A percentile compares a stretch with the other conserved stretches of the same genome.
Evolutionary conservation across 31 red algal species (phyloP).

Genomic region (Asparagopsis taxiformis): DNA sequence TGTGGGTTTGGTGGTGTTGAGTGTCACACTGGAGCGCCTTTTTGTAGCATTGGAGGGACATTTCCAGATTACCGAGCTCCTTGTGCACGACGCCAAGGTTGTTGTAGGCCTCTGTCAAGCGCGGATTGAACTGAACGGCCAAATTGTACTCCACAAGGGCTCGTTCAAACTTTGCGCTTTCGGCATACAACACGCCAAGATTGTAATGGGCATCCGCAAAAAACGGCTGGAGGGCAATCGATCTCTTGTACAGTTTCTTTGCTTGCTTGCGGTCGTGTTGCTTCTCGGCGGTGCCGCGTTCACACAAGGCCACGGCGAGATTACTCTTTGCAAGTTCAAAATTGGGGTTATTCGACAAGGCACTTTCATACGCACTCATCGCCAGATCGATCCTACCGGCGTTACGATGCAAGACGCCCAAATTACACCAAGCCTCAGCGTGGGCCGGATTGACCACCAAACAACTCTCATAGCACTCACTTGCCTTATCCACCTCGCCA

Average conservation of each 20-base stretch:
- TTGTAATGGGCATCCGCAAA: conserved; percentile 84
- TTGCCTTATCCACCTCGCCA: conserved; percentile 33
- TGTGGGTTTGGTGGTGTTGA: conserved; percentile 82
- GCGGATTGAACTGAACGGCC: conserved; percentile 77
- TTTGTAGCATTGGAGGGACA: conserved; percentile 74
- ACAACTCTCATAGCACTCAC: conserved; percentile 55
- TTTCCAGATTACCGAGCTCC: conserved; percentile 77
- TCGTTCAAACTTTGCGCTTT: conserved; percentile 66
- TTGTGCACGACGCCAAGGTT: conserved; percentile 87
- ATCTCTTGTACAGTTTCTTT: conserved; percentile 62
- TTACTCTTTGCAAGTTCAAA: conserved; percentile 83
- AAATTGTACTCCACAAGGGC: conserved; percentile 75
- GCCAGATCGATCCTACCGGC: conserved; percentile 58
- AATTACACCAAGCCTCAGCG: conserved; percentile 76
- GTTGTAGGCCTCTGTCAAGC: conserved; percentile 72
- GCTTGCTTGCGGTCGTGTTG: conserved; percentile 21
- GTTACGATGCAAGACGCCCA: conserved; percentile 72
- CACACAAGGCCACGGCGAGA: conserved; percentile 71
- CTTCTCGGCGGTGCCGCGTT: conserved; percentile 59
- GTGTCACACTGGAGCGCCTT: conserved; percentile 57
- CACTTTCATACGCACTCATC: conserved; percentile 72
- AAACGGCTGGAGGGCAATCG: conserved; percentile 62
- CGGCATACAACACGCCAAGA: conserved; percentile 81
- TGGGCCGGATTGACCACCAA: conserved; percentile 41
- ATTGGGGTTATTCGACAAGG: conserved; percentile 67